phyloP scores from a whole-genome alignment of 2,329 filamentous ascomycete genomes.

The Trichophyton mentagrophytes region DNA sequence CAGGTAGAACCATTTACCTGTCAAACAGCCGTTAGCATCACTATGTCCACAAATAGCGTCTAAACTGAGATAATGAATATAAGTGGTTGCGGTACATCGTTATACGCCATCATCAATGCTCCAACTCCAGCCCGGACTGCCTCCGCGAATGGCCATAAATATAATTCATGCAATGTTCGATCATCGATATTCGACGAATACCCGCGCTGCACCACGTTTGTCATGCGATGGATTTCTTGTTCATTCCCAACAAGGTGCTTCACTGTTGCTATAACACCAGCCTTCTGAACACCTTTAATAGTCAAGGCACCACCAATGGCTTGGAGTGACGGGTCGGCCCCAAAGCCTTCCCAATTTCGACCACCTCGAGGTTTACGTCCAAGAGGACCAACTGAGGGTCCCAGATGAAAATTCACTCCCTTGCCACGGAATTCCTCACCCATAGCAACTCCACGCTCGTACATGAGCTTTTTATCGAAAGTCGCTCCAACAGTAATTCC shows the following conservation, averaged over 20 bases:
- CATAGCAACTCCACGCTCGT: constrained; percentile 53
- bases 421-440: constrained; percentile 62
- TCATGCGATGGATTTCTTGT: constrained; percentile 38
- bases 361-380: constrained; percentile 61
- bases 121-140: constrained; percentile 37
- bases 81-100: constrained; percentile 21
- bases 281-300: constrained; percentile 44
- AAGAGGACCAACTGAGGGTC: constrained; percentile 57
- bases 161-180: constrained; percentile 35
- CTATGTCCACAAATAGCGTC: neutral
- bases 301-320: constrained; percentile 40
- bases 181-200: constrained; percentile 41
- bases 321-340: constrained; percentile 54
- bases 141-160: constrained; percentile 41
- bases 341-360: constrained; percentile 65
- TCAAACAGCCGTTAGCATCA: neutral
- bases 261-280: constrained; percentile 44
- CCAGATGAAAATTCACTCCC: constrained; percentile 58
- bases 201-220: constrained; percentile 26
- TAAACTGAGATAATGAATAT: neutral
- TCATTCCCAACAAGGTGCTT: constrained; percentile 46
- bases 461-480: constrained; percentile 60
- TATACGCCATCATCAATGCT: constrained; percentile 34
- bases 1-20: constrained; percentile 53
- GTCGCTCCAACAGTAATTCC: constrained; percentile 68